These are phyloP conservation scores for Podosphaera leucotricha DNA, from an alignment of 2,329 filamentous ascomycete genomes.

Conservation along the genomic window DNA sequence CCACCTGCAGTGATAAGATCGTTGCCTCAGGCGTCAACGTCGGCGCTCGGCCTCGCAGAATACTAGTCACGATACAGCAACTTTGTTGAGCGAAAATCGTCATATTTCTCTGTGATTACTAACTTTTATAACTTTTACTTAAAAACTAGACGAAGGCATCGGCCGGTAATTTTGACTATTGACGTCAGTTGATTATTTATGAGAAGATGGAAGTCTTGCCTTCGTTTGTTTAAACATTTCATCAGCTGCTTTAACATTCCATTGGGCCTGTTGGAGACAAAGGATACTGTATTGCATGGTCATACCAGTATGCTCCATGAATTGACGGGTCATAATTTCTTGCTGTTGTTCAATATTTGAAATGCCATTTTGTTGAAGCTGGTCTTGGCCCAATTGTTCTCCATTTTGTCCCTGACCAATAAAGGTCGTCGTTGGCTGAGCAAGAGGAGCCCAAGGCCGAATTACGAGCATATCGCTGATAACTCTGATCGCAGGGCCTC, in stretches of 20 bases:
- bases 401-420: neutral
- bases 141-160: constrained; percentile 28
- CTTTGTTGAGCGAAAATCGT: too few species aligned
- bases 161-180: constrained; percentile 22
- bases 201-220: constrained; percentile 22
- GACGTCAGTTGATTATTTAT: constrained; percentile 2
- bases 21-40: too few species aligned
- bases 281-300: constrained; percentile 54
- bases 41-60: too few species aligned
- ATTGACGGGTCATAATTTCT: constrained; percentile 48
- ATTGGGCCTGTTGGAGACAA: constrained; percentile 57
- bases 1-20: too few species aligned
- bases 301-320: constrained; percentile 61
- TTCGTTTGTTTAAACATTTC: constrained; percentile 53
- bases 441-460: constrained; percentile 35
- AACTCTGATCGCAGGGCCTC: constrained; percentile 37
- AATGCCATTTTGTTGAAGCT: constrained; percentile 6
- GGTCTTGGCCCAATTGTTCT: neutral
- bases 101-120: too few species aligned
- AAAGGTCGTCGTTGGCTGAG: constrained; percentile 8
- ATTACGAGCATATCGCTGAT: constrained; percentile 59
- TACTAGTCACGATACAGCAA: too few species aligned
- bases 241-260: constrained; percentile 57
- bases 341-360: constrained; percentile 19
- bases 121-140: too few species aligned